These are phyloP conservation scores for Hypsizygus marmoreus DNA, from an alignment of 768 basidiomycete species.

Conservation along the genomic window DNA sequence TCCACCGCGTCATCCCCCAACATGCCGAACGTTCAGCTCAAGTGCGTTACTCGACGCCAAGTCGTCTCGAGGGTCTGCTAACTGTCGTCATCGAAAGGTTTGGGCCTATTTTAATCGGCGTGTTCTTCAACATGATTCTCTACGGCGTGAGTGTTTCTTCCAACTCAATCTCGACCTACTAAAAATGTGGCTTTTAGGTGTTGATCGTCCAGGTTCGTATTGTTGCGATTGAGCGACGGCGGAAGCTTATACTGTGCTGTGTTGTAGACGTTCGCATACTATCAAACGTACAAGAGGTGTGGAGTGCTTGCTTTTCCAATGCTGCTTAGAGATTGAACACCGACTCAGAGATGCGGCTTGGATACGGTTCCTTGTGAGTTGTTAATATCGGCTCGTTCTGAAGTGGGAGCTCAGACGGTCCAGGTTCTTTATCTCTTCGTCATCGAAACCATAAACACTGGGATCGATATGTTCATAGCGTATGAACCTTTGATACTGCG, in stretches of 20 bases:
- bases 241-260: not conserved
- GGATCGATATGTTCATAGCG: conserved; percentile 34
- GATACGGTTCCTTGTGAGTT: conserved; percentile 35
- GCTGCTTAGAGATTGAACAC: not conserved
- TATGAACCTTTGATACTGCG: conserved; percentile 41
- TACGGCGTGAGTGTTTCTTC: conserved; percentile 22
- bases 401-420: not conserved
- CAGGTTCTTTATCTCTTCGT: conserved; percentile 36
- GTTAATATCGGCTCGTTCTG: no score
- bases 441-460: conserved; percentile 38
- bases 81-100: conserved; percentile 15
- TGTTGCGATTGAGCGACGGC: not conserved
- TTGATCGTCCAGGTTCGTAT: conserved; percentile 28
- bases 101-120: conserved; percentile 33
- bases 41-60: conserved; percentile 7
- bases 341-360: conserved; percentile 30
- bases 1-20: no score
- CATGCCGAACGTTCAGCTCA: conserved; percentile 20
- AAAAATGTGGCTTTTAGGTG: conserved; percentile 20
- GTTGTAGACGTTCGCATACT: conserved; percentile 34
- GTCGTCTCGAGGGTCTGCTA: not conserved
- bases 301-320: not conserved
- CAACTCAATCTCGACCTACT: not conserved
- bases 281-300: conserved; percentile 36
- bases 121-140: conserved; percentile 33